A percentile compares a stretch with the other conserved stretches of the same genome.
phyloP scores from a whole-genome alignment of 148 eudicot species.

The Fallopia convolvulus region DNA sequence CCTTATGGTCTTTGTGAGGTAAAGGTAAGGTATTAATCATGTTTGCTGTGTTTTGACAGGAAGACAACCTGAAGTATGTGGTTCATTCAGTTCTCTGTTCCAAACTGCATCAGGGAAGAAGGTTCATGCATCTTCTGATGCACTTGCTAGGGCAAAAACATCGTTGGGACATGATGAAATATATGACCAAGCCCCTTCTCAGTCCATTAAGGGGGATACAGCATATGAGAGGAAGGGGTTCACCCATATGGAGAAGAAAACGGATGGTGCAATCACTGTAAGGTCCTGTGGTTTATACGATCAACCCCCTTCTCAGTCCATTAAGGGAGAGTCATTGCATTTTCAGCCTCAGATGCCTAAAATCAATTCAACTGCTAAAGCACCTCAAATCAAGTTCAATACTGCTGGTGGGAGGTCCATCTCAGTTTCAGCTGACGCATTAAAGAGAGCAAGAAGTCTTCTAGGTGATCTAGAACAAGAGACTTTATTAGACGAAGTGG shows the following conservation, averaged over 20 bases:
- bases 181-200: slow-evolving; percentile 22
- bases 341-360: slow-evolving; percentile 11
- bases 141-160: slow-evolving; percentile 60
- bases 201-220: slow-evolving; percentile 24
- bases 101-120: slow-evolving; percentile 84
- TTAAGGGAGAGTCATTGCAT: no score
- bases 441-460: slow-evolving; percentile 65
- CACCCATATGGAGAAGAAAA: slow-evolving; percentile 12
- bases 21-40: background rate
- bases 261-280: background rate
- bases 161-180: slow-evolving; percentile 53
- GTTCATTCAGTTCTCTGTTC: slow-evolving; percentile 51
- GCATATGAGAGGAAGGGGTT: slow-evolving; percentile 18
- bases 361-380: slow-evolving; percentile 22
- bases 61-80: slow-evolving; percentile 17
- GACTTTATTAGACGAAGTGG: slow-evolving; percentile 33
- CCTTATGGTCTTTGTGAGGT: background rate
- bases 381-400: slow-evolving; percentile 66
- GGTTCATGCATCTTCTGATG: slow-evolving; percentile 62
- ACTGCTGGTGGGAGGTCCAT: slow-evolving; percentile 85
- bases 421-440: no score
- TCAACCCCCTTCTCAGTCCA: no score
- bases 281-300: slow-evolving; percentile 16
- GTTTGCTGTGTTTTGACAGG: background rate
- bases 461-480: slow-evolving; percentile 72